Conservation (phyloP, 2,329 filamentous ascomycete genomes). For the Penicillium sp. region DNA sequence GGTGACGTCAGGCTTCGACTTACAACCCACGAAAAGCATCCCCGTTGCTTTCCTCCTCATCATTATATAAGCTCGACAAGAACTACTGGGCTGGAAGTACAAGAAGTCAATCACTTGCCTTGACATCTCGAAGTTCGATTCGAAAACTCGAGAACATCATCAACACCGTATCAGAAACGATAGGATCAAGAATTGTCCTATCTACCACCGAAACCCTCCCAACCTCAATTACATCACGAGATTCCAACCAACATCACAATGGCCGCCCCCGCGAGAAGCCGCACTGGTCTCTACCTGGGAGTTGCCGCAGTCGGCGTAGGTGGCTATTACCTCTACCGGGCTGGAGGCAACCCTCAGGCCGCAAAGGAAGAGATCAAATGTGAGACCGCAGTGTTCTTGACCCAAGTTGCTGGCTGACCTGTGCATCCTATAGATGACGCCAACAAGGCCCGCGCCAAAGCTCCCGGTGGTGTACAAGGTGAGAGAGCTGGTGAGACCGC, state of each 20-base stretch:
- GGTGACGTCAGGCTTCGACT: slow-evolving; percentile 16
- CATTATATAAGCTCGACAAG: slow-evolving; percentile 1
- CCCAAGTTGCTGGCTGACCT: not conserved
- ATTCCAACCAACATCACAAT: not conserved
- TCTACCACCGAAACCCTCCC: not conserved
- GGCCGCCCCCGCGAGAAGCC: slow-evolving; percentile 31
- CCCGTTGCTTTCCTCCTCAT: not conserved
- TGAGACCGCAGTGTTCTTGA: slow-evolving; percentile 50
- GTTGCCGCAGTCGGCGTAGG: slow-evolving; percentile 68
- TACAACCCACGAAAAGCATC: not conserved
- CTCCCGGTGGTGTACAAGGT: slow-evolving; percentile 67
- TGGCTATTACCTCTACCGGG: slow-evolving; percentile 90
- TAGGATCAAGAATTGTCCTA: not conserved
- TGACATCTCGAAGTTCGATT: not conserved
- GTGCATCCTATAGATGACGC: slow-evolving; percentile 70
- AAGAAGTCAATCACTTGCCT: not conserved
- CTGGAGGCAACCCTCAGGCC: slow-evolving; percentile 78
- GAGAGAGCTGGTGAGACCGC: slow-evolving; percentile 69
- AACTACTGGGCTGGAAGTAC: not conserved
- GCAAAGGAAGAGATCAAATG: slow-evolving; percentile 89
- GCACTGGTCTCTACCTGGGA: slow-evolving; percentile 48
- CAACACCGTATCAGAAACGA: not conserved
- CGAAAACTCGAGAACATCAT: not conserved
- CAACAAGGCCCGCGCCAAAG: slow-evolving; percentile 67
- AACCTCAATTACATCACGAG: slow-evolving; percentile 8